A percentile compares a stretch with the other conserved stretches of the same genome.
Evolutionary conservation across 2,329 filamentous ascomycete species (phyloP).

Genomic region (Huntiella omanensis): DNA sequence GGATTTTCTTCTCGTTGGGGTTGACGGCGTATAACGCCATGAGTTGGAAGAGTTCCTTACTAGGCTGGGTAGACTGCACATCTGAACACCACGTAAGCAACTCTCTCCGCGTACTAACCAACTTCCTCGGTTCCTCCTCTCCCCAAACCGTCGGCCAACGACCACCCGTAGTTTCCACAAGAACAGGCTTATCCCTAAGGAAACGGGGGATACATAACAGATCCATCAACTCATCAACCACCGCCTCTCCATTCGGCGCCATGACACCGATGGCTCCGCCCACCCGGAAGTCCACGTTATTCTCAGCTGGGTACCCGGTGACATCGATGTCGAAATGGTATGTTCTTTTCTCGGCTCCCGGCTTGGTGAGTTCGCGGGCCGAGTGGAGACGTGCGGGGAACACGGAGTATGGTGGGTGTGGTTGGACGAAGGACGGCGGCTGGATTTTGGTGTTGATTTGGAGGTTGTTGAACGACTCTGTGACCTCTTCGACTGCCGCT

Average conservation of each 20-base stretch:
- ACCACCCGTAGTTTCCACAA: constrained; percentile 58
- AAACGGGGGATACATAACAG: constrained; percentile 63
- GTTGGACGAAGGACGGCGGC: constrained; percentile 79
- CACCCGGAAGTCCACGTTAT: constrained; percentile 79
- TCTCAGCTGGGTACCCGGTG: constrained; percentile 78
- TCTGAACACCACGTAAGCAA: constrained; percentile 93
- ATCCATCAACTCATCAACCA: constrained; percentile 73
- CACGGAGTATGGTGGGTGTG: constrained; percentile 82
- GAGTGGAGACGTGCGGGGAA: constrained; percentile 76
- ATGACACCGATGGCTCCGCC: constrained; percentile 88
- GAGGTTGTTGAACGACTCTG: not conserved
- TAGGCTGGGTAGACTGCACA: constrained; percentile 80
- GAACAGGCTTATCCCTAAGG: constrained; percentile 65
- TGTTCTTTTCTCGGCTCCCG: constrained; percentile 85
- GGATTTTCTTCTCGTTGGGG: constrained; percentile 70
- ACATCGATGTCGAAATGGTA: constrained; percentile 96
- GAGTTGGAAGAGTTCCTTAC: constrained; percentile 67
- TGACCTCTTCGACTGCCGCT: constrained; percentile 5
- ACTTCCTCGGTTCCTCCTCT: constrained; percentile 63
- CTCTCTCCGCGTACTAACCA: constrained; percentile 80
- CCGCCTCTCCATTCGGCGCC: constrained; percentile 59
- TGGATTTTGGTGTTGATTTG: constrained; percentile 37
- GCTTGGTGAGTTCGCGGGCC: constrained; percentile 68
- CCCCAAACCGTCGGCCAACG: constrained; percentile 98
- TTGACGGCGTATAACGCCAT: constrained; percentile 71